Conservation (phyloP, 768 basidiomycete genomes). For the Calocera cornea region DNA sequence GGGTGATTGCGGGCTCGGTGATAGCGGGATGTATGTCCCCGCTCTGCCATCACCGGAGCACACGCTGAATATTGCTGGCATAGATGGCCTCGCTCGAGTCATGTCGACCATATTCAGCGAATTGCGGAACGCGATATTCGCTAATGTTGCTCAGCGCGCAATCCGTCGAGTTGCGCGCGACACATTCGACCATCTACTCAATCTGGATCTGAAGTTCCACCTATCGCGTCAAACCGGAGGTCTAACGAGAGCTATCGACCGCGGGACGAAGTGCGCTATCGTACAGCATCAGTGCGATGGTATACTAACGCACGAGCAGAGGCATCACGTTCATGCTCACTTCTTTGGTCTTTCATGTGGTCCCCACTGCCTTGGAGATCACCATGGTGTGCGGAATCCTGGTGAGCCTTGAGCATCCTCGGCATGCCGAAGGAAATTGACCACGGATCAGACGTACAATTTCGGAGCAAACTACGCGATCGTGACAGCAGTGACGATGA, state of each 20-base stretch:
- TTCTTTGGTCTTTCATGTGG: slow-evolving; percentile 86
- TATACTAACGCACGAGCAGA: slow-evolving; percentile 30
- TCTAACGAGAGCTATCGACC: slow-evolving; percentile 87
- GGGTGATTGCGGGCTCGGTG: slow-evolving; percentile 80
- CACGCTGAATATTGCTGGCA: neutral
- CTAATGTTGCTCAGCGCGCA: slow-evolving; percentile 86
- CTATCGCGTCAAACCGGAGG: slow-evolving; percentile 89
- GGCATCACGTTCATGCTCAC: slow-evolving; percentile 93
- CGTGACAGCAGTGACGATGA: slow-evolving; percentile 72
- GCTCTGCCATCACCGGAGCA: neutral
- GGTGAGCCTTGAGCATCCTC: slow-evolving; percentile 33
- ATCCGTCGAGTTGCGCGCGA: slow-evolving; percentile 91
- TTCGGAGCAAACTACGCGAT: slow-evolving; percentile 97
- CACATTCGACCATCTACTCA: slow-evolving; percentile 85
- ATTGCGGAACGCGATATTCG: slow-evolving; percentile 88
- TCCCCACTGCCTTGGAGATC: slow-evolving; percentile 91
- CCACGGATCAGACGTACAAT: slow-evolving; percentile 63
- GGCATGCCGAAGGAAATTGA: neutral
- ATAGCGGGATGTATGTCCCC: slow-evolving; percentile 72
- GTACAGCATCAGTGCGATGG: neutral
- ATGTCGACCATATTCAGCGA: slow-evolving; percentile 84
- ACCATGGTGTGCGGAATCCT: slow-evolving; percentile 94
- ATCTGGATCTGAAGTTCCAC: slow-evolving; percentile 86
- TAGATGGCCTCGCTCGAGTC: slow-evolving; percentile 84
- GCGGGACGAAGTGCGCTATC: slow-evolving; percentile 79